A percentile compares a stretch with the other conserved stretches of the same genome.
phyloP scores from a whole-genome alignment of 1,284 basidiomycete genomes.

The Ceratobasidium sp. region DNA sequence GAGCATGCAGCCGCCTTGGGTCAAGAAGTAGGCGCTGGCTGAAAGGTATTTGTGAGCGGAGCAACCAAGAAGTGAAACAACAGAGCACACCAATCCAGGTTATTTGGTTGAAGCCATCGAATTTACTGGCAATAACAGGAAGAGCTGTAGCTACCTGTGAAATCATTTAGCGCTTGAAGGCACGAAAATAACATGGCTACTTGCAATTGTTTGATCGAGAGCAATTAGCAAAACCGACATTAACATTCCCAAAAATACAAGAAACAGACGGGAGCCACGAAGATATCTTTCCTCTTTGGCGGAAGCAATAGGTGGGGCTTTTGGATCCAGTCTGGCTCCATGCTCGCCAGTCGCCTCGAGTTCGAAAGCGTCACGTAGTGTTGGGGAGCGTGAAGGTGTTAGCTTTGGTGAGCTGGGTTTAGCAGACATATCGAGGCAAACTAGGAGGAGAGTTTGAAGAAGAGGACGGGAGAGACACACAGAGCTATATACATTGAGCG shows the following conservation, averaged over 20 bases:
- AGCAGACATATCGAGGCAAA: too few species aligned
- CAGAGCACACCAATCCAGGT: constrained; percentile 29
- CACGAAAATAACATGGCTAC: not conserved
- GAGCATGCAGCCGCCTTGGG: constrained; percentile 46
- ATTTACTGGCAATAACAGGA: constrained; percentile 41
- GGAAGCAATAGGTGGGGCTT: not conserved
- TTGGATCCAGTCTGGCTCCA: not conserved
- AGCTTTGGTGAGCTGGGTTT: too few species aligned
- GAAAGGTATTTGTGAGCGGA: not conserved
- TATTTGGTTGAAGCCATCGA: constrained; percentile 39
- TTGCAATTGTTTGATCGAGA: constrained; percentile 46
- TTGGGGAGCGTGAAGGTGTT: too few species aligned
- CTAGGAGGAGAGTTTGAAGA: too few species aligned
- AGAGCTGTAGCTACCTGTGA: constrained; percentile 45
- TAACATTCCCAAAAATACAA: constrained; percentile 45
- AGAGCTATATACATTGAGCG: too few species aligned
- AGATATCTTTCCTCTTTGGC: constrained; percentile 34
- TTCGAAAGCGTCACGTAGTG: too few species aligned
- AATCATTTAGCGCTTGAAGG: constrained; percentile 10
- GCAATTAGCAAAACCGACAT: constrained; percentile 44
- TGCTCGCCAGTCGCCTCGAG: too few species aligned
- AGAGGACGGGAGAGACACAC: too few species aligned
- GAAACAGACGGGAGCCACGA: constrained; percentile 42
- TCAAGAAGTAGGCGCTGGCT: constrained; percentile 39
- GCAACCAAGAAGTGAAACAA: too few species aligned